Conservation (phyloP, 1,284 basidiomycete genomes). For the Malassezia globosa region DNA sequence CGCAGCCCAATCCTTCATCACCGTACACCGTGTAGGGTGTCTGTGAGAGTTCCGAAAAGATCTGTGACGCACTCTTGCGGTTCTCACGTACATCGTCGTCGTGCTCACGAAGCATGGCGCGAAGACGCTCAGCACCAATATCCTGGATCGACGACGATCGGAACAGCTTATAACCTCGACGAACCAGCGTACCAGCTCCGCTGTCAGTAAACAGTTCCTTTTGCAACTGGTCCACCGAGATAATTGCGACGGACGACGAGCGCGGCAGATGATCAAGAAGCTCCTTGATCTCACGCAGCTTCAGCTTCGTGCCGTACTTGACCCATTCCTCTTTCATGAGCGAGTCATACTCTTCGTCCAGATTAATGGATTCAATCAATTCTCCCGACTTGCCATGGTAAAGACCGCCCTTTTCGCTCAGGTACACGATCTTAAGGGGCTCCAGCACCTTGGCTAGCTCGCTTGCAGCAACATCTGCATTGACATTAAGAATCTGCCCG, state of each 20-base stretch:
- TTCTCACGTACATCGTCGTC: slow-evolving; percentile 82
- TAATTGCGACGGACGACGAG: slow-evolving; percentile 94
- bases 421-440: slow-evolving; percentile 81
- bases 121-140: slow-evolving; percentile 78
- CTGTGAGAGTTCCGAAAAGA: slow-evolving; percentile 61
- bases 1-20: slow-evolving; percentile 88
- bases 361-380: slow-evolving; percentile 76
- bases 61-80: slow-evolving; percentile 73
- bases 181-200: slow-evolving; percentile 92
- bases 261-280: slow-evolving; percentile 94
- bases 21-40: slow-evolving; percentile 85
- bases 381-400: slow-evolving; percentile 71
- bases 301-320: slow-evolving; percentile 97
- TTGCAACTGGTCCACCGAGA: slow-evolving; percentile 81
- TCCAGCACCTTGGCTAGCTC: slow-evolving; percentile 47
- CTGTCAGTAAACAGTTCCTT: slow-evolving; percentile 98
- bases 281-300: slow-evolving; percentile 98
- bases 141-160: slow-evolving; percentile 69
- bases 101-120: slow-evolving; percentile 59
- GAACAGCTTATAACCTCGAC: slow-evolving; percentile 94
- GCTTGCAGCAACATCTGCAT: slow-evolving; percentile 45
- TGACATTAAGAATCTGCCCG: slow-evolving; percentile 47
- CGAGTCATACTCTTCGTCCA: slow-evolving; percentile 94
- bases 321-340: slow-evolving; percentile 99
- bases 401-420: slow-evolving; percentile 96